Percentiles rank a stretch among this genome's conserved stretches.
phyloP scores from a whole-genome alignment of 768 basidiomycete species.

The Termitomyces sp. region DNA sequence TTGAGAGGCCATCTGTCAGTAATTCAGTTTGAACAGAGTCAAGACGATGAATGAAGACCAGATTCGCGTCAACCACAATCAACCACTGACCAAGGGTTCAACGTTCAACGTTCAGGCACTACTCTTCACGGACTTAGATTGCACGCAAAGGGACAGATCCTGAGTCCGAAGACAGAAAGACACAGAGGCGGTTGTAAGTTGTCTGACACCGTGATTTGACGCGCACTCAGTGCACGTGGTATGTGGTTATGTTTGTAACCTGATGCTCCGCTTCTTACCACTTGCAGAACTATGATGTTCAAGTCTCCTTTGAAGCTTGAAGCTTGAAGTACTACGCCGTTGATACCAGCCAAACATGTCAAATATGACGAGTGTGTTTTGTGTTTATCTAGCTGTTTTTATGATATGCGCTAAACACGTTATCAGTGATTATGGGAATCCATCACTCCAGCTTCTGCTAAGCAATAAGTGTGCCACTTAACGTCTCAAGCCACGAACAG shows the following conservation, averaged over 20 bases:
- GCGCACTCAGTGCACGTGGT: neutral
- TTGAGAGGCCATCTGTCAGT: constrained; percentile 19
- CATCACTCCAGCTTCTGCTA: neutral
- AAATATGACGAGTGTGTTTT: neutral
- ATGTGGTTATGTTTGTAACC: neutral
- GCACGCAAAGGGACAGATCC: neutral
- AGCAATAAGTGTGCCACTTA: neutral
- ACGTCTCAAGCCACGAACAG: neutral
- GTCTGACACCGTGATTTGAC: neutral
- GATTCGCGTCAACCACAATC: neutral
- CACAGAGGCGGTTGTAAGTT: neutral
- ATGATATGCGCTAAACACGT: neutral
- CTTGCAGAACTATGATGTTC: too few relatives aligned
- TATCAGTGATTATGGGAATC: neutral
- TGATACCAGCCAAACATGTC: neutral
- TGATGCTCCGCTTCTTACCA: too few relatives aligned
- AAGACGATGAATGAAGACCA: constrained; percentile 8
- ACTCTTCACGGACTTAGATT: neutral
- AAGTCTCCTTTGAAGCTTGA: too few relatives aligned
- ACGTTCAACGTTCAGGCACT: too few relatives aligned
- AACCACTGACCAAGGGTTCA: too few relatives aligned
- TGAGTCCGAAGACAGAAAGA: neutral
- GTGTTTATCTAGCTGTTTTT: neutral
- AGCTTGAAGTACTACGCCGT: neutral
- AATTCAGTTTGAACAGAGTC: neutral